Evolutionary conservation across 2,329 filamentous ascomycete species (phyloP).

Genomic region (Akanthomyces muscarius): DNA sequence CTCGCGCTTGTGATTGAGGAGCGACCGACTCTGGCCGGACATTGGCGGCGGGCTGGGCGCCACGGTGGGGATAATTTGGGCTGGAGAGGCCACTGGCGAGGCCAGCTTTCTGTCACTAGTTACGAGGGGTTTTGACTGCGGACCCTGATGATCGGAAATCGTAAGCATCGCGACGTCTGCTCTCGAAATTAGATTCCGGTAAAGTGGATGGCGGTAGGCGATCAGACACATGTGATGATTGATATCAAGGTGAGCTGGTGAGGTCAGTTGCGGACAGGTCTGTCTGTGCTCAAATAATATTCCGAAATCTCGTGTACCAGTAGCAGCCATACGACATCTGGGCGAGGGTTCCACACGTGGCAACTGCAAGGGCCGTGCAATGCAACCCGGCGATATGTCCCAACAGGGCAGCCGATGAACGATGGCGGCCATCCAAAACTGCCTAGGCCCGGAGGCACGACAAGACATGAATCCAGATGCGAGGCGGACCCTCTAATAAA

Average conservation of each 20-base stretch:
- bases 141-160: neutral
- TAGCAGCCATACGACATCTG: neutral
- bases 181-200: neutral
- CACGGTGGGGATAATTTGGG: constrained; percentile 6
- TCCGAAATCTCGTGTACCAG: neutral
- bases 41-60: constrained; percentile 2
- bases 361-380: neutral
- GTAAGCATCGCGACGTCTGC: neutral
- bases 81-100: neutral
- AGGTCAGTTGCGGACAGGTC: no score
- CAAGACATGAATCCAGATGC: no score
- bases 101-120: neutral
- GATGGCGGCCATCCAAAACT: neutral
- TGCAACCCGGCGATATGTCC: neutral
- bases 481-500: no score
- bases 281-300: neutral
- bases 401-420: neutral
- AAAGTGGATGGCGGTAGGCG: neutral
- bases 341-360: neutral
- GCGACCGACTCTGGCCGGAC: constrained; percentile 2
- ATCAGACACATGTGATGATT: neutral
- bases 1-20: constrained; percentile 7
- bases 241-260: neutral
- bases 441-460: no score
- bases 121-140: neutral